Evolutionary conservation across 202 grass and related monocot species (phyloP).

Genomic region (Musa balbisiana): DNA sequence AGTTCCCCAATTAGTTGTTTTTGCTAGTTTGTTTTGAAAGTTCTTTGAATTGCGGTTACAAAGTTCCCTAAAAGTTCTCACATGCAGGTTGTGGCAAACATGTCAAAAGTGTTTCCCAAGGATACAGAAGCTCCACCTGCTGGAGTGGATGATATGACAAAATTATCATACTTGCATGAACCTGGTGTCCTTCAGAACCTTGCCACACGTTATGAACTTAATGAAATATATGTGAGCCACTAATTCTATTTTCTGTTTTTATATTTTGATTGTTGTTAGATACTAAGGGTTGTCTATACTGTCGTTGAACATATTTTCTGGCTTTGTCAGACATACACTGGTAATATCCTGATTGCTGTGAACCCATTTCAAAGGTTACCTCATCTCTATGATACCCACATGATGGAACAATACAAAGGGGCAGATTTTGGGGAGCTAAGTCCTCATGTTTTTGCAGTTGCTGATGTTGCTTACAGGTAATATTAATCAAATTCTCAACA

Average conservation of each 20-base stretch:
- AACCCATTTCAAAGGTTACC: conserved; percentile 95
- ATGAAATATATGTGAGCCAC: conserved; percentile 20
- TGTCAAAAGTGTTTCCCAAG: conserved; percentile 12
- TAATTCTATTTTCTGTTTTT: not conserved
- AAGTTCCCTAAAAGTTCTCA: not conserved
- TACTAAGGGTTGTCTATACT: not conserved
- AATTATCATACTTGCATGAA: conserved; percentile 24
- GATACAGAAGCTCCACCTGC: conserved; percentile 15
- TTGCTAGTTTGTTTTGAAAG: not conserved
- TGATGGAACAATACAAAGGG: conserved; percentile 84
- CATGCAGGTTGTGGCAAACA: conserved; percentile 6
- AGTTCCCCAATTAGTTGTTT: no score
- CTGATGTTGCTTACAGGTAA: conserved; percentile 91
- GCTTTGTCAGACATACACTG: conserved; percentile 64
- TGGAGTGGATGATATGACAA: conserved; percentile 22
- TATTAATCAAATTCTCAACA: not conserved
- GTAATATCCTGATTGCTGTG: conserved; percentile 87
- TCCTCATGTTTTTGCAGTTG: conserved; percentile 83
- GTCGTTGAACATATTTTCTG: not conserved
- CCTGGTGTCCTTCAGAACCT: conserved; percentile 12
- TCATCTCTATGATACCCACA: conserved; percentile 52
- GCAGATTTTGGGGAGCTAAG: conserved; percentile 62
- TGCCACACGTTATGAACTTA: conserved; percentile 13
- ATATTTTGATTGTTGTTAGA: not conserved
- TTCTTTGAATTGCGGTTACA: not conserved